Evolutionary conservation across 2,329 filamentous ascomycete genomes (phyloP).

Genomic region (Monilinia laxa): DNA sequence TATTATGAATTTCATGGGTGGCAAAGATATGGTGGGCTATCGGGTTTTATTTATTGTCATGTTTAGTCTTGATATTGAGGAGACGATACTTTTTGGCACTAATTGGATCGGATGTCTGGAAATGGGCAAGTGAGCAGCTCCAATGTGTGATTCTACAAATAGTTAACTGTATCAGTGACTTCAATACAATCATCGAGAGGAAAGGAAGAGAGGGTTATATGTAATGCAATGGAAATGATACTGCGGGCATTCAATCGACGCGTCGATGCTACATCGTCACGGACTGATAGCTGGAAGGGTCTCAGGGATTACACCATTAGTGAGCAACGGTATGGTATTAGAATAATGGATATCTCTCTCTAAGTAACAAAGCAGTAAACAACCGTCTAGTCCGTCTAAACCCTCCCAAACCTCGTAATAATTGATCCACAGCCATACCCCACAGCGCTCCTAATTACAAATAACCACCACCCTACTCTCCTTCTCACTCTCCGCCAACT

Average conservation of each 20-base stretch:
- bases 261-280: background rate
- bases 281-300: background rate
- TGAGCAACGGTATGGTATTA: background rate
- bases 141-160: background rate
- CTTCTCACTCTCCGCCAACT: constrained; percentile 27
- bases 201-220: background rate
- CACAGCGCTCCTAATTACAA: constrained; percentile 11
- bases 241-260: background rate
- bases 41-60: background rate
- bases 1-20: background rate
- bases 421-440: background rate
- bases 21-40: background rate
- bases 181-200: too few relatives aligned
- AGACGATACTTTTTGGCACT: background rate
- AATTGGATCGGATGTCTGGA: background rate
- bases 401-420: background rate
- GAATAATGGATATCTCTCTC: constrained; percentile 15
- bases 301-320: background rate
- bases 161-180: too few relatives aligned
- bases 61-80: background rate
- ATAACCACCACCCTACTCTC: constrained; percentile 17
- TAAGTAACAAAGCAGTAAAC: background rate
- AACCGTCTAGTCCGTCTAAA: constrained; percentile 5
- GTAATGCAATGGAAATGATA: background rate
- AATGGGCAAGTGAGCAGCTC: background rate